Conservation (phyloP, 2,329 filamentous ascomycete genomes). For the Ophiostoma fasciatum region DNA sequence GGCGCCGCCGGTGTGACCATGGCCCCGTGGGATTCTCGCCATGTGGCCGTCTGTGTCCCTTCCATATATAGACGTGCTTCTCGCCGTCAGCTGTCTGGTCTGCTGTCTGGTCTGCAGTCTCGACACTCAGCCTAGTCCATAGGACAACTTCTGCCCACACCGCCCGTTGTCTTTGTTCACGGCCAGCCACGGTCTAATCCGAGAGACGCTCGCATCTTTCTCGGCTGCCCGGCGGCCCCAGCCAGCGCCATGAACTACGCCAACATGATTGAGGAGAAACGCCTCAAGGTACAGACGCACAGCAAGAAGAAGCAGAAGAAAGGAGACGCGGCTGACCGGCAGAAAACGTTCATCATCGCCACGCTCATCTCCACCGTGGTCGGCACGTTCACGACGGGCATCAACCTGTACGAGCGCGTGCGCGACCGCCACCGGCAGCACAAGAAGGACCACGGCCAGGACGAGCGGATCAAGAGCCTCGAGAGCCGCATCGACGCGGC, state of each 20-base stretch:
- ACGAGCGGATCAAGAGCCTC: slow-evolving; percentile 19
- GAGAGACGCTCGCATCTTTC: not conserved
- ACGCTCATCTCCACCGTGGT: slow-evolving; percentile 24
- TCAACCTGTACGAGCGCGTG: slow-evolving; percentile 23
- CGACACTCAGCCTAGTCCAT: too few species aligned
- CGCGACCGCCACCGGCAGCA: slow-evolving; percentile 18
- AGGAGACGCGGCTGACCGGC: too few species aligned
- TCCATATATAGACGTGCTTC: too few species aligned
- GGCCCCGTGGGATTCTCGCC: too few species aligned
- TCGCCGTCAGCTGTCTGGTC: too few species aligned
- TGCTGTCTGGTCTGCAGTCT: too few species aligned
- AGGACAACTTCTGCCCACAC: too few species aligned
- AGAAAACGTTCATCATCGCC: slow-evolving; percentile 25
- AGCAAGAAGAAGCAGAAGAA: too few species aligned
- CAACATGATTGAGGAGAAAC: slow-evolving; percentile 21
- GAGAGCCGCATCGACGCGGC: slow-evolving; percentile 14
- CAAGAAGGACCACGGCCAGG: slow-evolving; percentile 19
- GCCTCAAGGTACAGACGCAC: slow-evolving; percentile 22
- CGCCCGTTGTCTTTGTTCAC: not conserved
- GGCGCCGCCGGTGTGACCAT: too few species aligned
- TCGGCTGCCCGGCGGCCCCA: not conserved
- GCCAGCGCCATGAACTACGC: slow-evolving; percentile 16
- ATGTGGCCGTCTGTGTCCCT: too few species aligned
- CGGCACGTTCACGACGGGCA: slow-evolving; percentile 22
- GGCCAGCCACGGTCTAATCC: not conserved